phyloP scores from a whole-genome alignment of 2,329 filamentous ascomycete genomes.

The Neophaeococcomyces mojaviensis region DNA sequence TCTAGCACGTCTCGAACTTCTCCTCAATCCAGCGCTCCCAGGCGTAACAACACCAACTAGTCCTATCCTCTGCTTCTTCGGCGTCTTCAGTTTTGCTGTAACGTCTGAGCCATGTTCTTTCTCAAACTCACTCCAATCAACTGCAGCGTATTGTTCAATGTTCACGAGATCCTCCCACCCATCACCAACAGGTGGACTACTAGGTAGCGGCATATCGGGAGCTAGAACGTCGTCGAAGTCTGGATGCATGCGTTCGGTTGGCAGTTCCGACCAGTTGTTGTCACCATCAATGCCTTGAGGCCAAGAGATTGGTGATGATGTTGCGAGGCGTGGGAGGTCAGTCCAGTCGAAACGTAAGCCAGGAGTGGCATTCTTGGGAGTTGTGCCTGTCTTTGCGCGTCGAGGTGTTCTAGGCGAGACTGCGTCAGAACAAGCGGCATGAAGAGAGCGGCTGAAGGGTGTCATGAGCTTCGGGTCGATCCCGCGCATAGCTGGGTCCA shows the following conservation, averaged over 20 bases:
- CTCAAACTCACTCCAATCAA: background rate
- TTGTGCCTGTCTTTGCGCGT: constrained; percentile 16
- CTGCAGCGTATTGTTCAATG: background rate
- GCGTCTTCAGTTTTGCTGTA: background rate
- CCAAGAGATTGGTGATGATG: constrained; percentile 18
- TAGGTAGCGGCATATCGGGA: constrained; percentile 39
- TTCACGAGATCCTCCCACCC: background rate
- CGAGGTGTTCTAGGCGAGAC: constrained; percentile 42
- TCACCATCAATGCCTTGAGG: constrained; percentile 7
- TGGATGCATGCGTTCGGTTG: constrained; percentile 23
- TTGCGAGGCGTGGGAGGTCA: constrained; percentile 26
- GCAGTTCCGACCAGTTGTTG: constrained; percentile 19
- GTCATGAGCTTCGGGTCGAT: constrained; percentile 21
- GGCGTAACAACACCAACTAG: constrained; percentile 1
- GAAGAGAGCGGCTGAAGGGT: constrained; percentile 21
- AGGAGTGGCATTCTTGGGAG: constrained; percentile 22
- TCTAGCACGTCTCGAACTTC: constrained; percentile 4
- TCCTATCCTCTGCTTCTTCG: background rate
- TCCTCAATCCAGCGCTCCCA: background rate
- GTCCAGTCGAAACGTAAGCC: constrained; percentile 35
- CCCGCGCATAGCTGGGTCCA: constrained; percentile 8
- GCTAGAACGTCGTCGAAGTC: constrained; percentile 36
- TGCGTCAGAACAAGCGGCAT: constrained; percentile 13
- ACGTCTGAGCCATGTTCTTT: background rate
- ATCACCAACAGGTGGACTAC: constrained; percentile 32